Evolutionary conservation across 1,284 basidiomycete genomes (phyloP).

Genomic region (Testicularia cyperi): DNA sequence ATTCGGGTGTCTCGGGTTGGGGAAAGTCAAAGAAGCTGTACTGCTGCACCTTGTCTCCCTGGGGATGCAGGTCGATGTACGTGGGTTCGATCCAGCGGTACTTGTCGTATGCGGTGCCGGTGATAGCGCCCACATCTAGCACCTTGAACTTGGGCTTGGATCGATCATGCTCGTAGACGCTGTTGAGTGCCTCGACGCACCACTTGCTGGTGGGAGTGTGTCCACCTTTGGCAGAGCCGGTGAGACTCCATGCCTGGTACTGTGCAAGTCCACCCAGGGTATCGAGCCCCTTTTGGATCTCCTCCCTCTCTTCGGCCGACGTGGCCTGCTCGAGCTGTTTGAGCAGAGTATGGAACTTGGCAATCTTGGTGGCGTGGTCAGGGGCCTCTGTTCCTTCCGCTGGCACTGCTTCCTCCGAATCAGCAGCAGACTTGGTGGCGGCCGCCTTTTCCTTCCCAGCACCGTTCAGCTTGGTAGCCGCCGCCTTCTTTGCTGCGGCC

Average conservation of each 20-base stretch:
- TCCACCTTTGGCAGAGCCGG: conserved; percentile 30
- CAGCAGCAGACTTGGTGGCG: not conserved
- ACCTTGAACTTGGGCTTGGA: conserved; percentile 35
- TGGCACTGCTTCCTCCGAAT: conserved; percentile 3
- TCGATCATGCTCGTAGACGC: conserved; percentile 26
- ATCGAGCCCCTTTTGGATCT: conserved; percentile 38
- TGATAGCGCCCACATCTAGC: conserved; percentile 63
- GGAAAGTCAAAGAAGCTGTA: conserved; percentile 61
- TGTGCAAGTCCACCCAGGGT: conserved; percentile 47
- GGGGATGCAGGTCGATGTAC: conserved; percentile 61
- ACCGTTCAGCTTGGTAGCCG: conserved; percentile 6
- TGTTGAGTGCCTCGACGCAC: conserved; percentile 44
- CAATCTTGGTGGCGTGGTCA: conserved; percentile 47
- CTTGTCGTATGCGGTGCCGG: conserved; percentile 58
- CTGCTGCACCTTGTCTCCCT: conserved; percentile 56
- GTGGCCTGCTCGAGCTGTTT: conserved; percentile 53
- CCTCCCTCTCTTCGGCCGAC: conserved; percentile 23
- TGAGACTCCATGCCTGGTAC: conserved; percentile 53
- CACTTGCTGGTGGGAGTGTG: conserved; percentile 49
- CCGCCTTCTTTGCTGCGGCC: conserved; percentile 10
- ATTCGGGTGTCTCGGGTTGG: conserved; percentile 19
- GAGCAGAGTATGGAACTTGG: conserved; percentile 51
- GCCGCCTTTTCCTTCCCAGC: conserved; percentile 7
- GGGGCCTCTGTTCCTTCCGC: conserved; percentile 4
- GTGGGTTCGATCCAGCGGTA: conserved; percentile 59